These are phyloP conservation scores for Russula virescens DNA, from an alignment of 768 basidiomycete genomes.

Conservation along the genomic window DNA sequence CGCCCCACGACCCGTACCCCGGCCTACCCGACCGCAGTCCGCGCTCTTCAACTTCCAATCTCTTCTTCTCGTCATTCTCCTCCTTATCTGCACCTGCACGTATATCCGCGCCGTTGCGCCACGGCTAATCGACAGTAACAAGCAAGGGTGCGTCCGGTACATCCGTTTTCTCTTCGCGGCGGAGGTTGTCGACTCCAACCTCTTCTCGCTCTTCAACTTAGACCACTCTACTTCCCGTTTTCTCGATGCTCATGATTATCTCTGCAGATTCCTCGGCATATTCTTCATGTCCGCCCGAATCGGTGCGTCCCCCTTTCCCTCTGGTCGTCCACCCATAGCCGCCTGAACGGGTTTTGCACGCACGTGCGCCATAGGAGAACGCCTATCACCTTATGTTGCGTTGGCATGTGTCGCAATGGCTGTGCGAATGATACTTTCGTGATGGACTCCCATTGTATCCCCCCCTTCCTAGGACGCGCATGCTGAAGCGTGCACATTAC, in stretches of 20 bases:
- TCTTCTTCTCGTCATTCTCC: conserved; percentile 84
- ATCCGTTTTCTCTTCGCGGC: not conserved
- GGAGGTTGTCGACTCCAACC: no score
- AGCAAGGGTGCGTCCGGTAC: conserved; percentile 68
- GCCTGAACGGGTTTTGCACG: not conserved
- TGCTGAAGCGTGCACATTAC: no score
- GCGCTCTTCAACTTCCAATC: conserved; percentile 99
- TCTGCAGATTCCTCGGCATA: conserved; percentile 73
- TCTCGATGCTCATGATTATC: not conserved
- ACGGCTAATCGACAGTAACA: conserved; percentile 86
- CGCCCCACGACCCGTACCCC: no score
- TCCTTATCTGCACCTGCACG: conserved; percentile 95
- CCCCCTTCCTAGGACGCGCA: no score
- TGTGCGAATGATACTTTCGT: conserved; percentile 53
- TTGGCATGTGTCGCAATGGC: conserved; percentile 94
- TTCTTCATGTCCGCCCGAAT: conserved; percentile 96
- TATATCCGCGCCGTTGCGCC: conserved; percentile 91
- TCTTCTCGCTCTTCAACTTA: not conserved
- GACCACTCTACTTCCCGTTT: not conserved
- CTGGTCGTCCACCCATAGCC: no score
- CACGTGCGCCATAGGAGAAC: conserved; percentile 56
- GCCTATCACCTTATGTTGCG: conserved; percentile 93
- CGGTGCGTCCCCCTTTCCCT: conserved; percentile 47
- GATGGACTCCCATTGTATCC: conserved; percentile 14
- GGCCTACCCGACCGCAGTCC: no score